These are phyloP conservation scores for Penicillium crustosum DNA, from an alignment of 2,329 filamentous ascomycete genomes.

Conservation along the genomic window DNA sequence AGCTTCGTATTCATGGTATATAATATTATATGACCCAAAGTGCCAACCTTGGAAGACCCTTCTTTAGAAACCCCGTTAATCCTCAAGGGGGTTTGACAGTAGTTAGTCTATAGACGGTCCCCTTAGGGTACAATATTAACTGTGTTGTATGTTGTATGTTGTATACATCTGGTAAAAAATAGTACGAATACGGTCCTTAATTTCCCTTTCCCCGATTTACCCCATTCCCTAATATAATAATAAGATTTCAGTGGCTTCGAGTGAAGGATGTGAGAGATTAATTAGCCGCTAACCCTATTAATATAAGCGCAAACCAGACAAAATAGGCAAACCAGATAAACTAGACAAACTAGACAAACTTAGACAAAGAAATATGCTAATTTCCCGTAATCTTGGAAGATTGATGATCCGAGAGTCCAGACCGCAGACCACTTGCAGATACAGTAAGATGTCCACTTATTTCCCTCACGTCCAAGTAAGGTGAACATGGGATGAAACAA, in stretches of 20 bases:
- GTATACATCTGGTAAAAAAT: not conserved
- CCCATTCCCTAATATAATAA: not conserved
- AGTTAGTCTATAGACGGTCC: not conserved
- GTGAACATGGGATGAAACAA: constrained; percentile 13
- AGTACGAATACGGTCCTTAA: too few relatives aligned
- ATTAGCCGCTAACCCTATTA: not conserved
- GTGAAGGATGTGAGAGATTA: not conserved
- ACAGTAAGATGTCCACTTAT: not conserved
- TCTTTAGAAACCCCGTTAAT: too few relatives aligned
- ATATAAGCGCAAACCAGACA: not conserved
- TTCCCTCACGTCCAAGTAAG: constrained; percentile 11
- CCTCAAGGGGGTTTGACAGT: not conserved
- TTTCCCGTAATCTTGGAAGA: constrained; percentile 6
- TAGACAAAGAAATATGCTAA: not conserved
- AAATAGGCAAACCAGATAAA: not conserved
- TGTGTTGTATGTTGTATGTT: too few relatives aligned
- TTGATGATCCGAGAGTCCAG: constrained; percentile 9
- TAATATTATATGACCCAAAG: too few relatives aligned
- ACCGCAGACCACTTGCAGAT: constrained; percentile 4
- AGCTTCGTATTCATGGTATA: not conserved
- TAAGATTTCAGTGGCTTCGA: constrained; percentile 2
- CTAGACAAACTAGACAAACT: not conserved
- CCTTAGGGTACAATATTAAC: not conserved
- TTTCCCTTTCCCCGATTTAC: not conserved
- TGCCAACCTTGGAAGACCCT: too few relatives aligned